Conservation (phyloP, 805 yeast species). For the Torulaspora maleeae region DNA sequence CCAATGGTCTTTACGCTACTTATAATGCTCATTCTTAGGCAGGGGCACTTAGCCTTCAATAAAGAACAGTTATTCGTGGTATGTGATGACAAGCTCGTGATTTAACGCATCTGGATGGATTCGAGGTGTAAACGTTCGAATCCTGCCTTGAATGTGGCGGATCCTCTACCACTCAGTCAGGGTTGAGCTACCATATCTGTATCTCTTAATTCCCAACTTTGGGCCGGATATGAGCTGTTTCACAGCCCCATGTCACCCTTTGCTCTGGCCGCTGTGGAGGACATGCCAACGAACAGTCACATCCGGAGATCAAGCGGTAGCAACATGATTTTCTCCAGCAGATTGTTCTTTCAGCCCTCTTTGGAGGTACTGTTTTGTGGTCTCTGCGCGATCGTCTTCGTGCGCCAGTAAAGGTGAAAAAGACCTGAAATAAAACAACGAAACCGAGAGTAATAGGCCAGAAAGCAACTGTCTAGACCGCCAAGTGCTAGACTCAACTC, state of each 20-base stretch:
- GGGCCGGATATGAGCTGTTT: no score
- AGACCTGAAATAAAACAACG: not conserved
- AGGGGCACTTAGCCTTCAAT: slow-evolving; percentile 1
- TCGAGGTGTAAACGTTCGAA: no score
- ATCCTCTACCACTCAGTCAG: no score
- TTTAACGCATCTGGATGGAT: no score
- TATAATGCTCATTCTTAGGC: not conserved
- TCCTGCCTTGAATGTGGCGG: no score
- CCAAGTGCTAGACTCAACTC: not conserved
- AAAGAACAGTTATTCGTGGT: not conserved
- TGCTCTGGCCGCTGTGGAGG: no score
- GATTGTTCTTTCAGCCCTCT: not conserved
- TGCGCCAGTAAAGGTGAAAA: not conserved
- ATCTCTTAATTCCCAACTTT: no score
- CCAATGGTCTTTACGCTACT: not conserved
- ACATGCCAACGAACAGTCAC: no score
- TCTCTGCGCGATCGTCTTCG: not conserved
- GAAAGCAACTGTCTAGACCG: not conserved
- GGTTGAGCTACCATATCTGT: no score
- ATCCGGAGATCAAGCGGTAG: no score
- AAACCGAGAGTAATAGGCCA: not conserved
- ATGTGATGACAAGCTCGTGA: no score
- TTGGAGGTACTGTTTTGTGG: not conserved
- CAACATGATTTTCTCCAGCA: not conserved
- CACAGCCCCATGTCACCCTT: no score